Evolutionary conservation across 2,329 filamentous ascomycete genomes (phyloP).

Genomic region (Trichoderma afroharzianum): DNA sequence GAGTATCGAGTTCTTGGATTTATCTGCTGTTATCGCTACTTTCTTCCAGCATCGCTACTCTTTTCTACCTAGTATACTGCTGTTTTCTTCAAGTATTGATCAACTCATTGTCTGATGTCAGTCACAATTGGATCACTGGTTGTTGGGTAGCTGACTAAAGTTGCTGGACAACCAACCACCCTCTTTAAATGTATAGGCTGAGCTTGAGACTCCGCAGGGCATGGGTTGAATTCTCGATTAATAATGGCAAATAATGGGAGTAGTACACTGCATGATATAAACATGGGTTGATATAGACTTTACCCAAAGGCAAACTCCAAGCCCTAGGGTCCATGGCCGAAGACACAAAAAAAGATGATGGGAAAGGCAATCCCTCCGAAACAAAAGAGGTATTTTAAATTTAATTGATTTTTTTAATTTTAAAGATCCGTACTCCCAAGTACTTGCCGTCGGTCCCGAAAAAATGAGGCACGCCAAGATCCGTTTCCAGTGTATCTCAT

Average conservation of each 20-base stretch:
- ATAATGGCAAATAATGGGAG: not conserved
- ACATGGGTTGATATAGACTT: not conserved
- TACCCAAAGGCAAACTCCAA: not conserved
- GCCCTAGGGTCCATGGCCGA: not conserved
- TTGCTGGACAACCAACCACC: no score
- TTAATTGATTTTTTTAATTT: not conserved
- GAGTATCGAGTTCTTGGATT: no score
- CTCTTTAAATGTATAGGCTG: not conserved
- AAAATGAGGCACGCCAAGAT: constrained; percentile 15
- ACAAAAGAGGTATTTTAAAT: not conserved
- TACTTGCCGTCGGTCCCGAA: constrained; percentile 1
- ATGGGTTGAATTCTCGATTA: not conserved
- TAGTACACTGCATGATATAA: not conserved
- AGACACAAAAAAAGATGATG: not conserved
- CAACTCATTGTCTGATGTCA: no score
- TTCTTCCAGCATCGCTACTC: no score
- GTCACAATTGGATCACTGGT: no score
- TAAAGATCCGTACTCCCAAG: constrained; percentile 3
- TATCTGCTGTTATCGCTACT: no score
- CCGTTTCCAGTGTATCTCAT: constrained; percentile 17
- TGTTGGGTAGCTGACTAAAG: no score
- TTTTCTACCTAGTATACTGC: no score
- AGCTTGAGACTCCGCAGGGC: not conserved
- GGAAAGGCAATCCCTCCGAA: not conserved
- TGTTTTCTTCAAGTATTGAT: no score